Conservation (phyloP, 2,329 filamentous ascomycete species). For the Aureobasidium sp. region DNA sequence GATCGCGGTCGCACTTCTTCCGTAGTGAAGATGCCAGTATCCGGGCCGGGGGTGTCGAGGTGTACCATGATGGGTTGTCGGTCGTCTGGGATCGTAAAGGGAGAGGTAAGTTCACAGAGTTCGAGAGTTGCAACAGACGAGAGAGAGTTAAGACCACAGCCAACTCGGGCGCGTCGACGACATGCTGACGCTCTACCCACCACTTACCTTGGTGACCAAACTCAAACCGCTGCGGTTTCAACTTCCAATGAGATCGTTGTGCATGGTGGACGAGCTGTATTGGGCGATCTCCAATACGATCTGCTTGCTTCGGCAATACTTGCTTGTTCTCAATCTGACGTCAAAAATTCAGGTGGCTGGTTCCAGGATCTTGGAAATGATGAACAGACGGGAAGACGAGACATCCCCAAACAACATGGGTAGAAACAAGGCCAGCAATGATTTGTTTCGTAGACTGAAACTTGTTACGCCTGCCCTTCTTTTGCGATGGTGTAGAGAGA, state of each 20-base stretch:
- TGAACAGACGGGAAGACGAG: not conserved
- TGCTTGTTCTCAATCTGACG: constrained; percentile 5
- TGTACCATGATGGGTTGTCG: constrained; percentile 10
- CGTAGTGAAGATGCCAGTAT: constrained; percentile 24
- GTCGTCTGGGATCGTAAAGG: not conserved
- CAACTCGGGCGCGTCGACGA: not conserved
- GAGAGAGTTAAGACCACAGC: no score
- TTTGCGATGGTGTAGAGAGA: not conserved
- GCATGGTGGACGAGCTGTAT: not conserved
- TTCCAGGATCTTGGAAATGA: not conserved
- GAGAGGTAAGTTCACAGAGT: not conserved
- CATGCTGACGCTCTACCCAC: not conserved
- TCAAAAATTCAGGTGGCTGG: not conserved
- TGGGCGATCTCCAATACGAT: not conserved
- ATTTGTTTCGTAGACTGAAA: not conserved
- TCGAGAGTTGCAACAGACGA: not conserved
- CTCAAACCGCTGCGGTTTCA: not conserved
- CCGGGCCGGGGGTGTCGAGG: constrained; percentile 17
- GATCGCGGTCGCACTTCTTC: constrained; percentile 19
- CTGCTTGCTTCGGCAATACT: not conserved
- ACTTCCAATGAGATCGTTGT: constrained; percentile 1
- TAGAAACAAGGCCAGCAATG: not conserved
- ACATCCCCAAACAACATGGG: not conserved
- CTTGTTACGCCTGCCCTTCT: not conserved
- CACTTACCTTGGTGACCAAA: not conserved